These are phyloP conservation scores for Lactarius trivialis DNA, from an alignment of 768 basidiomycete species.

Conservation along the genomic window DNA sequence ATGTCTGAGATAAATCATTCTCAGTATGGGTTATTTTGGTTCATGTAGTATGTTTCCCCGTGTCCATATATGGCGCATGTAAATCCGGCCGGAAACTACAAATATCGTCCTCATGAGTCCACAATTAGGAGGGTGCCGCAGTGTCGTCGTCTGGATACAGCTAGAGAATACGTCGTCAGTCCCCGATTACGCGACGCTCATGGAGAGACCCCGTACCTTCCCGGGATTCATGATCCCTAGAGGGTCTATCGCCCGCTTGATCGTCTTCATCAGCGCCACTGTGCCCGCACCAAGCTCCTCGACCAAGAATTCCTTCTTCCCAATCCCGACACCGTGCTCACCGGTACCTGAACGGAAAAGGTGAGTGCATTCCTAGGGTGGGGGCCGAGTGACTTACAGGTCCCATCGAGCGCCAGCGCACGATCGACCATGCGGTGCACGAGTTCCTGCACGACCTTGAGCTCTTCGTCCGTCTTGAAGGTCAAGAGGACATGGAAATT, in stretches of 20 bases:
- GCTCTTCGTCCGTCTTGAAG: slow-evolving; percentile 35
- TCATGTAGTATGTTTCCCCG: not conserved
- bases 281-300: slow-evolving; percentile 81
- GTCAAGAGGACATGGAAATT: slow-evolving; percentile 39
- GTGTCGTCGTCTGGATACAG: slow-evolving; percentile 13
- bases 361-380: not conserved
- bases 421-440: slow-evolving; percentile 59
- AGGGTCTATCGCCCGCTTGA: slow-evolving; percentile 74
- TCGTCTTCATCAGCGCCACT: slow-evolving; percentile 73
- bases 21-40: too few species aligned
- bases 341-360: slow-evolving; percentile 48
- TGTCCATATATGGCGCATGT: not conserved
- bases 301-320: slow-evolving; percentile 74
- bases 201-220: slow-evolving; percentile 51
- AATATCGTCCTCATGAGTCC: not conserved
- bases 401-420: slow-evolving; percentile 66
- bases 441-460: slow-evolving; percentile 29
- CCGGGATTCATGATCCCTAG: slow-evolving; percentile 76
- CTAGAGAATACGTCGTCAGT: not conserved
- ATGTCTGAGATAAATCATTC: too few species aligned
- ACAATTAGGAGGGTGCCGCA: not conserved
- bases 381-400: slow-evolving; percentile 38
- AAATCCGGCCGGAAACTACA: not conserved
- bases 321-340: slow-evolving; percentile 85
- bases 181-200: not conserved